These are phyloP conservation scores for Galeopsis tetrahit DNA, from an alignment of 257 asterid species.

Conservation along the genomic window DNA sequence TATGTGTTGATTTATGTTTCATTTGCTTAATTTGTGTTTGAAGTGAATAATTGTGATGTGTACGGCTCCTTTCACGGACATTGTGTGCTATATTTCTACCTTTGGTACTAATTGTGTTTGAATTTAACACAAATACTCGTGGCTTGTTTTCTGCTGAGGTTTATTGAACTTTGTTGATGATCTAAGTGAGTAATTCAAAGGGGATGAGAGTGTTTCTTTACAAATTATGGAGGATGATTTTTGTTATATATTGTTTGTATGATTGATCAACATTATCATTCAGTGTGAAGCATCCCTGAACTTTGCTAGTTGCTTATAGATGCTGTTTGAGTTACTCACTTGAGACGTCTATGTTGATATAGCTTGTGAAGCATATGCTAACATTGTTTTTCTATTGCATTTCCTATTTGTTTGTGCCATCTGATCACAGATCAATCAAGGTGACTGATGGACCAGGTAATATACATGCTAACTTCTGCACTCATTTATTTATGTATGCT, in stretches of 20 bases:
- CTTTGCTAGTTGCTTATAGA: slow-evolving; percentile 17
- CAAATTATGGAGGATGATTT: not conserved
- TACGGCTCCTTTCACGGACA: slow-evolving; percentile 14
- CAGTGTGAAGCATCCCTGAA: slow-evolving; percentile 11
- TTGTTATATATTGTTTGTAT: not conserved
- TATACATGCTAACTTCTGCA: not conserved
- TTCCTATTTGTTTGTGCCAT: slow-evolving; percentile 19
- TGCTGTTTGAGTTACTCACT: slow-evolving; percentile 17
- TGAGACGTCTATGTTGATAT: not conserved
- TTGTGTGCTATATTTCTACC: slow-evolving; percentile 13
- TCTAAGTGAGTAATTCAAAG: slow-evolving; percentile 9
- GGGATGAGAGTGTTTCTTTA: not conserved
- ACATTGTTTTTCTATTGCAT: slow-evolving; percentile 10
- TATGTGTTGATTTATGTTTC: slow-evolving; percentile 25
- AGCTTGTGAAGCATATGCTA: slow-evolving; percentile 19
- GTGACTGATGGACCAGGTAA: slow-evolving; percentile 88
- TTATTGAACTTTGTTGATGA: slow-evolving; percentile 16
- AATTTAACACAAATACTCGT: not conserved
- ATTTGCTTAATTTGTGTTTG: slow-evolving; percentile 18
- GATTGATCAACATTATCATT: not conserved
- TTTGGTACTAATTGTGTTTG: slow-evolving; percentile 9
- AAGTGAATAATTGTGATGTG: slow-evolving; percentile 22
- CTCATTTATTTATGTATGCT: slow-evolving; percentile 2
- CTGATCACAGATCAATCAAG: slow-evolving; percentile 34
- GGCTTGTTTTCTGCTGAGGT: slow-evolving; percentile 21